Percentiles rank a stretch among this genome's conserved stretches.
These are phyloP conservation scores for Populus hybrid DNA, from an alignment of 441 rosid species.

Conservation along the genomic window DNA sequence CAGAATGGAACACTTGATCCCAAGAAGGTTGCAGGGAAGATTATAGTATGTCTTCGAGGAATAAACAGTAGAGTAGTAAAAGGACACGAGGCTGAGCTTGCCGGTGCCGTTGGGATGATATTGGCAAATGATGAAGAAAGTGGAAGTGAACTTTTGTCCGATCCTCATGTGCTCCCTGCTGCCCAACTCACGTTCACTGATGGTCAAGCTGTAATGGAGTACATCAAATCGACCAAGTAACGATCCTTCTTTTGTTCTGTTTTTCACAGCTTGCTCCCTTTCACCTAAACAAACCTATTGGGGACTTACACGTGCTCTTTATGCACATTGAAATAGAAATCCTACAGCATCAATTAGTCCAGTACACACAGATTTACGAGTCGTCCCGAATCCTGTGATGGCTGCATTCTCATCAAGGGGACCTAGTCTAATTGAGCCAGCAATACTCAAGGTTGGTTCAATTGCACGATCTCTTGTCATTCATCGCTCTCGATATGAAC, in stretches of 20 bases:
- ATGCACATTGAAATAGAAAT: constrained; percentile 16
- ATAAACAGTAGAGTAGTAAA: constrained; percentile 31
- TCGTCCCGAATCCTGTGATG: constrained; percentile 48
- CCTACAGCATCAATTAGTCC: constrained; percentile 34
- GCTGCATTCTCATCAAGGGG: constrained; percentile 55
- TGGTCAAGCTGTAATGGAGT: constrained; percentile 33
- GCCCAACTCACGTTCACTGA: constrained; percentile 45
- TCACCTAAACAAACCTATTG: too few relatives aligned
- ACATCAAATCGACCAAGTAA: constrained; percentile 46
- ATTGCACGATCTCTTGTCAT: not conserved
- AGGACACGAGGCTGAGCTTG: constrained; percentile 32
- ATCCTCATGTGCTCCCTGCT: constrained; percentile 59
- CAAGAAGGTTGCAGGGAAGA: constrained; percentile 52
- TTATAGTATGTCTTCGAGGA: constrained; percentile 56
- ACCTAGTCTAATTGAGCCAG: constrained; percentile 37
- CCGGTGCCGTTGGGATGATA: constrained; percentile 70
- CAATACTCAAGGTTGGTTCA: constrained; percentile 36
- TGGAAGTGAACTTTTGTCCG: constrained; percentile 39
- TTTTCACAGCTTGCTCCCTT: not conserved
- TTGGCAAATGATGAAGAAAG: constrained; percentile 36
- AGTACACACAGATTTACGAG: constrained; percentile 1
- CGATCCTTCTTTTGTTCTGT: not conserved
- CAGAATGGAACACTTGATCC: constrained; percentile 45
- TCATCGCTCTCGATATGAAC: not conserved
- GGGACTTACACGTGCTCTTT: not conserved